Conservation (phyloP, 75 land plant genomes). For the Sequoiadendron giganteum region DNA sequence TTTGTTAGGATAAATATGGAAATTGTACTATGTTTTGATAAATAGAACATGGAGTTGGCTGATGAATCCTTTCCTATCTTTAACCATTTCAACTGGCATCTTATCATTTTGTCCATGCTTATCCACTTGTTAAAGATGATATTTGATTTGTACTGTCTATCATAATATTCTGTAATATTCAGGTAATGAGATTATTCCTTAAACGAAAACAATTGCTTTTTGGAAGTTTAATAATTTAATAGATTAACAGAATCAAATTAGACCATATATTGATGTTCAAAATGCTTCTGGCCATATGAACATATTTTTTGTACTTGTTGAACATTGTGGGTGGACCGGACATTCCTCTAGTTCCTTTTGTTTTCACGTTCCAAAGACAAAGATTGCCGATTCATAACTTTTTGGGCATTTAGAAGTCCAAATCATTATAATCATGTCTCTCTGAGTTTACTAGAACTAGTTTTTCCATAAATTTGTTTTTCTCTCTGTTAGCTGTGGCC, state of each 20-base stretch:
- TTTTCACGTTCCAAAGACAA: not conserved
- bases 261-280: not conserved
- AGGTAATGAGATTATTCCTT: not conserved
- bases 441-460: not conserved
- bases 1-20: not conserved
- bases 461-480: not conserved
- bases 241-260: not conserved
- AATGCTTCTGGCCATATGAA: not conserved
- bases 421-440: not conserved
- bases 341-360: not conserved
- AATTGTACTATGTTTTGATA: constrained; percentile 8
- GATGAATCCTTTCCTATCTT: not conserved
- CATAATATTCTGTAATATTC: not conserved
- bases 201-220: not conserved
- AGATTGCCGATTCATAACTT: not conserved
- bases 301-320: not conserved
- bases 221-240: not conserved
- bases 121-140: not conserved
- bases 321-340: not conserved
- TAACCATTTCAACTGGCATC: not conserved
- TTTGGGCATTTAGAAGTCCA: not conserved
- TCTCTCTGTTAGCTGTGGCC: not conserved
- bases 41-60: not conserved
- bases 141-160: not conserved
- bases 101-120: not conserved